Evolutionary conservation across 1,139 yeast genomes (phyloP), one percentile per base, ranked within the genome.

Genomic region (Blastobotrys serpentis): DNA sequence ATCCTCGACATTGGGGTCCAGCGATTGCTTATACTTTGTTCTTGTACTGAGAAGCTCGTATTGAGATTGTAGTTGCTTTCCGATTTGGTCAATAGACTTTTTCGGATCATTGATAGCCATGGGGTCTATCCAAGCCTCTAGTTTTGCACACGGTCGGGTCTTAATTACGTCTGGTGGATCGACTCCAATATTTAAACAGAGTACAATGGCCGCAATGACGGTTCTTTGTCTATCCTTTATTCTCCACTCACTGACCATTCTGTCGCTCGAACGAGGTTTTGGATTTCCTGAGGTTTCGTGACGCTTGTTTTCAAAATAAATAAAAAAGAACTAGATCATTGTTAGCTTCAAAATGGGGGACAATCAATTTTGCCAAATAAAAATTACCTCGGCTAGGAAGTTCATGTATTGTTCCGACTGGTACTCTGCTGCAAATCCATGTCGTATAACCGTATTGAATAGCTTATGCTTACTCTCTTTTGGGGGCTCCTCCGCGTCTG

Each of bases 91-190:
- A 43, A 92, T 78, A 23, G 98, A 97, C 67, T 88, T 87, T 65
- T 89, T 89, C 0, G 95, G 82, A 61, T 89, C 98, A 34, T 84
- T 80, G 58, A 80, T 84, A n/a, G 81, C 74, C 23, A 85, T 72
- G 0, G 98, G 97, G 64, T 92, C 96, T 25, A 92, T 81, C 90
- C 97, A 90, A 1, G 97, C 86, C 69, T 94, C 98, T 40, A 84
- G 70, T 59, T 86, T 83, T 1, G 98, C 96, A 62, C 96, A 87
- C 0, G 97, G 98, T 55, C 86, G 90, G 0, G 98, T 89, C 66
- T 89, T 88, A 68, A 87, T 81, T 32, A 90, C 82, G 67, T 94
- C 98, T 1, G 99, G 98, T 2, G 99, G 98, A 57, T 92, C 98
- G 2, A 92, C 97, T 3, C 98, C 98, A 44, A 92, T 71, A 63